Evolutionary conservation across 805 yeast species (phyloP).

Genomic region (Saturnispora halmiae): DNA sequence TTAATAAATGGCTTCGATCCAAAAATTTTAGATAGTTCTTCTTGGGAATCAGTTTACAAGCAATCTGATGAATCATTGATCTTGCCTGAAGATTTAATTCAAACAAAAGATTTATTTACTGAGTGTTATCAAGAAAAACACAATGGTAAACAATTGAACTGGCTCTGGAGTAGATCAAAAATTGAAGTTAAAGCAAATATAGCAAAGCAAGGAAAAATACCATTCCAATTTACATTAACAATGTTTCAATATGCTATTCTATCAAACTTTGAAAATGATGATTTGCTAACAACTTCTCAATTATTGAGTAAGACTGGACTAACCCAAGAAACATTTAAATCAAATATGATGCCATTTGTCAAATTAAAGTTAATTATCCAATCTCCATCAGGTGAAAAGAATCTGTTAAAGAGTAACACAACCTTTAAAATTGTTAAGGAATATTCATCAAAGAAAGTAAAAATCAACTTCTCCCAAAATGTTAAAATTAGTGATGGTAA

Average conservation of each 20-base stretch:
- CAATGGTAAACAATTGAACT: constrained; percentile 78
- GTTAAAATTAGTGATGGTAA: constrained; percentile 43
- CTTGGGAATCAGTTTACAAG: constrained; percentile 28
- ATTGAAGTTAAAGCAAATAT: constrained; percentile 86
- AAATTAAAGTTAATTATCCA: constrained; percentile 69
- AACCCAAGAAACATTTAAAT: constrained; percentile 54
- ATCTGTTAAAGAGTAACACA: constrained; percentile 43
- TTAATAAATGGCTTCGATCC: constrained; percentile 27
- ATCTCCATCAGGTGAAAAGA: constrained; percentile 52
- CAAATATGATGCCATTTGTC: constrained; percentile 70
- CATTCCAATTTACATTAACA: constrained; percentile 73
- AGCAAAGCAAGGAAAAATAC: constrained; percentile 71
- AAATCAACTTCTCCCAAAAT: constrained; percentile 56
- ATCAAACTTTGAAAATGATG: constrained; percentile 69
- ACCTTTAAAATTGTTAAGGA: constrained; percentile 64
- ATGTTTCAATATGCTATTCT: constrained; percentile 82
- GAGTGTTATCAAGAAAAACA: constrained; percentile 66
- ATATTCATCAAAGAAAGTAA: constrained; percentile 75
- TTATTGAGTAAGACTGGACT: constrained; percentile 62
- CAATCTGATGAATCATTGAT: constrained; percentile 35
- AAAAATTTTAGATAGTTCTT: constrained; percentile 25
- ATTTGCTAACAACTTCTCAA: constrained; percentile 49
- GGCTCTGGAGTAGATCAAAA: constrained; percentile 94
- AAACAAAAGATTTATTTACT: constrained; percentile 58
- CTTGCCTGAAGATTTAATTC: constrained; percentile 59